A percentile compares a stretch with the other conserved stretches of the same genome.
phyloP scores from a whole-genome alignment of 83 land plant species.

The Isoetes engelmannii region DNA sequence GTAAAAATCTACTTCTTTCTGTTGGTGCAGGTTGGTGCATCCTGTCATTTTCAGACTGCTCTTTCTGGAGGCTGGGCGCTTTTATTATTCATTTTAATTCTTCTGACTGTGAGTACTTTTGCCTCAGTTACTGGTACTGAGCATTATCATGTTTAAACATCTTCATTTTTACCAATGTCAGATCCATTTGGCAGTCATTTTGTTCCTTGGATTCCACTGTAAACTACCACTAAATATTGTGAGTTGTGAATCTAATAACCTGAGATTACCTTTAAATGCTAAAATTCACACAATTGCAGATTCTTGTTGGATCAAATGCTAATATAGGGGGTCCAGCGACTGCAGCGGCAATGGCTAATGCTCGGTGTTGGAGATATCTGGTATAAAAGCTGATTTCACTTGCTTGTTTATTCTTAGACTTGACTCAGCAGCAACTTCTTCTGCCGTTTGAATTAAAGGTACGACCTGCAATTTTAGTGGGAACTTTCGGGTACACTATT shows the following conservation, averaged over 20 bases:
- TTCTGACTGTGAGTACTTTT: slow-evolving; percentile 25
- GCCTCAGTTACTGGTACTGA: background rate
- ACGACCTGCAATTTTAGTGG: slow-evolving; percentile 37
- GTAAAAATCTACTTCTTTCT: background rate
- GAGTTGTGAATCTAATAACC: background rate
- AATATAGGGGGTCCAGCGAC: slow-evolving; percentile 48
- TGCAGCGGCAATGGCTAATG: slow-evolving; percentile 50
- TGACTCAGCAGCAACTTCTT: slow-evolving; percentile 2
- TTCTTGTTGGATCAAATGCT: slow-evolving; percentile 46
- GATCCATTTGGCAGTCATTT: slow-evolving; percentile 26
- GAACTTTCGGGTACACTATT: slow-evolving; percentile 43
- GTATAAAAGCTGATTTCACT: background rate
- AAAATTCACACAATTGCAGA: slow-evolving; percentile 17
- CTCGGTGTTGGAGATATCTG: slow-evolving; percentile 28
- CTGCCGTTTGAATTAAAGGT: slow-evolving; percentile 16
- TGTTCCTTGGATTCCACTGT: slow-evolving; percentile 28
- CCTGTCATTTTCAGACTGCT: slow-evolving; percentile 28
- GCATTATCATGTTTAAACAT: slow-evolving; percentile 2
- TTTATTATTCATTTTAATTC: slow-evolving; percentile 28
- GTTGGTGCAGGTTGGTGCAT: slow-evolving; percentile 43
- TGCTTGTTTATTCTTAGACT: background rate
- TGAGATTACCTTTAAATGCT: background rate
- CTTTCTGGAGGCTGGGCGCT: slow-evolving; percentile 42
- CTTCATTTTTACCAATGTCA: background rate
- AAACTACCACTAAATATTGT: slow-evolving; percentile 31